A percentile compares a stretch with the other conserved stretches of the same genome.
These are phyloP conservation scores for Gliomastix tumulicola DNA, from an alignment of 2,329 filamentous ascomycete genomes.

Conservation along the genomic window DNA sequence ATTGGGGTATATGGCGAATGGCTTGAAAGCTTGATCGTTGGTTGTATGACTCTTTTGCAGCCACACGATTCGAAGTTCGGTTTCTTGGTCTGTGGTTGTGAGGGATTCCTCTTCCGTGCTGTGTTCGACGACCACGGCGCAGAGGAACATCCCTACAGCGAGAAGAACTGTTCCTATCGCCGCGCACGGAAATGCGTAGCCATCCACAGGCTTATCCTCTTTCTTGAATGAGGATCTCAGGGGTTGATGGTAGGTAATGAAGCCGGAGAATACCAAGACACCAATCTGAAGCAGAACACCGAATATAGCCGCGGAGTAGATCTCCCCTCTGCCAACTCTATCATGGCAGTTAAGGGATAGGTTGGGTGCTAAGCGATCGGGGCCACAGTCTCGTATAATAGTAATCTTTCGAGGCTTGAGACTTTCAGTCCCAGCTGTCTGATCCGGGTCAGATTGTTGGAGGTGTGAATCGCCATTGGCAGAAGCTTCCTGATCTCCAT, in stretches of 20 bases:
- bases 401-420: not conserved
- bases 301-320: not conserved
- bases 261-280: not conserved
- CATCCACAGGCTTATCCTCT: not conserved
- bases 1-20: constrained; percentile 12
- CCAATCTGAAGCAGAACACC: not conserved
- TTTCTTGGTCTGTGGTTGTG: not conserved
- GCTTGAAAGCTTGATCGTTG: constrained; percentile 19
- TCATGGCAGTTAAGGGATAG: not conserved
- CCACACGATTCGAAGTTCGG: constrained; percentile 13
- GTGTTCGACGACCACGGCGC: constrained; percentile 19
- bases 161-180: constrained; percentile 4
- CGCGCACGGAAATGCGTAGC: not conserved
- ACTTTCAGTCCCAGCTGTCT: too few relatives aligned
- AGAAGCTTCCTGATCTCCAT: too few relatives aligned
- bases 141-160: constrained; percentile 17
- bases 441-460: too few relatives aligned
- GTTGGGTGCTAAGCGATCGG: not conserved
- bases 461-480: too few relatives aligned
- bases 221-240: not conserved
- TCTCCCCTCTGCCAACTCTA: not conserved
- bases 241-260: not conserved
- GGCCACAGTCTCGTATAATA: not conserved
- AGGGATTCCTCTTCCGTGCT: constrained; percentile 15
- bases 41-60: constrained; percentile 16